These are phyloP conservation scores for Mucor indicus DNA, from an alignment of 371 early-diverging fungal genomes.

Conservation along the genomic window DNA sequence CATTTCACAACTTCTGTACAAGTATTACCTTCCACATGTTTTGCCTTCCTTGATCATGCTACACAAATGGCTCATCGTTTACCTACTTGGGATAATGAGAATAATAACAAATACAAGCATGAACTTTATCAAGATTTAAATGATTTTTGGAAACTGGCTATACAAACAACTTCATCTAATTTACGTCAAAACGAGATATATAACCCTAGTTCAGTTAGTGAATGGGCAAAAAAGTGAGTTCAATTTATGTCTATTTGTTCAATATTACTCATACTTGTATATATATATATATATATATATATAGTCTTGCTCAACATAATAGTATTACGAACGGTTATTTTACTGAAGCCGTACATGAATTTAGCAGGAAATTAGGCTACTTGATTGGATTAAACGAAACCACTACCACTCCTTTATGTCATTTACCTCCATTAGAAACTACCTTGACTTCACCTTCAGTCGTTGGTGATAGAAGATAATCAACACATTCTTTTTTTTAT, in stretches of 20 bases:
- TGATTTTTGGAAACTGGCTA: conserved; percentile 75
- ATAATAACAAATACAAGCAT: conserved; percentile 63
- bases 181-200: conserved; percentile 76
- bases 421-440: conserved; percentile 26
- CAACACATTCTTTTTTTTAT: no score
- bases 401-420: conserved; percentile 16
- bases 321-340: conserved; percentile 43
- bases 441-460: conserved; percentile 30
- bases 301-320: conserved; percentile 60
- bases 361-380: conserved; percentile 66
- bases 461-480: conserved; percentile 34
- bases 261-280: neutral
- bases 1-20: conserved; percentile 76
- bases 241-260: neutral
- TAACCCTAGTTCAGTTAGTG: conserved; percentile 67
- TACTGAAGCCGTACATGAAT: conserved; percentile 64
- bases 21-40: conserved; percentile 72
- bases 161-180: conserved; percentile 66
- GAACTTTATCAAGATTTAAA: conserved; percentile 72
- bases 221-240: conserved; percentile 74
- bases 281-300: neutral
- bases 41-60: conserved; percentile 78
- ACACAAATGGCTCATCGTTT: conserved; percentile 73
- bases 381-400: conserved; percentile 50
- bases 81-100: conserved; percentile 77